Base-by-base conservation (phyloP, 495 filamentous ascomycete species). In the Xylaria scruposa region DNA sequence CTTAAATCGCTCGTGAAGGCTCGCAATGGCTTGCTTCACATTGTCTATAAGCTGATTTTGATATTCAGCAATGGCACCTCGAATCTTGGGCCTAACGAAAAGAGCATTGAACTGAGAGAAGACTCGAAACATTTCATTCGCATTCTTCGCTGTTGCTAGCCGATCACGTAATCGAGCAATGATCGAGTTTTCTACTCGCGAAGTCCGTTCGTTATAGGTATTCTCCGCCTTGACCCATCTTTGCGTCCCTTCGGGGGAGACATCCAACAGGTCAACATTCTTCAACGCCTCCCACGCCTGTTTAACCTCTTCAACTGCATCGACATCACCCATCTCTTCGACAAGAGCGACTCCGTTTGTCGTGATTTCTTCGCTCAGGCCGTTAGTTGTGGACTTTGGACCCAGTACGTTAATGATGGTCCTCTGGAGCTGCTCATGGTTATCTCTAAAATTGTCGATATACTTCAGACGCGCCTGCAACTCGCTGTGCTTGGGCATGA, bases 71-170 rank as follows among this genome's bases (percentile, higher is more conserved):
- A 99, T 99, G 63, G 96, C 96, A 76, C 96, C 94, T 54, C 96
- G 90, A 79, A 99, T 98, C 85, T 98, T 98, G 21, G 97, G 97
- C 38, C 96, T 90, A 61, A 99, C 94, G 77, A 99, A 95, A 61
- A 99, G 91, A 36, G 96, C 97, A 77, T 99, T 99, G 87, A 99
- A 99, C 78, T 98, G 98, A 24, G 96, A 99, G 79, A 98, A 98
- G 59, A 99, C 96, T 47, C 97, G 93, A 80, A 99, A 99, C 96
- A 98, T 99, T 79, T 98, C 96, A 78, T 97, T 98, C 26, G 96
- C 96, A 66, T 91, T 95, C 85, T 95, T 98, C 15, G 96, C 94
- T 3, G 93, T 97, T 2, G 95, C 96, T 64, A 99, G 85, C 53
- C 96, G 92, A 82, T 99, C 96, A 76, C 97, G 88, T 12, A 99